Base-by-base conservation (phyloP, 78 protist species). In the Thecamonas trahens region DNA sequence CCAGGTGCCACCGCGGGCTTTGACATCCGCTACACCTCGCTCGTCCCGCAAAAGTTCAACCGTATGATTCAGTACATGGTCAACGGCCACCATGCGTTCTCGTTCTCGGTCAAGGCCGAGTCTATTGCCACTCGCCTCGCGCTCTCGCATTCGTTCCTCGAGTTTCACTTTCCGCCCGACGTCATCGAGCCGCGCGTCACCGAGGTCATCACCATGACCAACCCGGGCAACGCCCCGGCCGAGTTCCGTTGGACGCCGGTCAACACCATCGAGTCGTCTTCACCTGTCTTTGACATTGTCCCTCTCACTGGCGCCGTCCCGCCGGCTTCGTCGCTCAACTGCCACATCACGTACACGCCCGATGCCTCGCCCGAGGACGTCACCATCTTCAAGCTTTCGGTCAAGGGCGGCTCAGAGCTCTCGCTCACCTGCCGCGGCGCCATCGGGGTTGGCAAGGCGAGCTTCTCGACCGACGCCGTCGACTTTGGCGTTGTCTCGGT, bases 1-100 rank as follows among this genome's bases (percentile, higher is more conserved):
- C 67, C 89, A 1, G 72, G 64, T 6, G 68, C 40, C 24, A 66
- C 74, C 14, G 84, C 89, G 8, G 80, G 84, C 31, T 83, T 83
- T 42, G 84, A 76, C 61, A 38, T 83, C 34, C 26, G 40, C 2
- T 49, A 77, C 55, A 0, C 28, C 11, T 45, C 59, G 8, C 69
- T 6, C 7, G 22, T 18, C 5, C 53, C 54, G 26, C 28, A 20
- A 26, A 1, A 5, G 20, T 70, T 72, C 61, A 24, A 26, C 34
- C 63, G 42, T 37, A 58, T 75, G 29, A 34, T 83, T 40, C 0
- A 49, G 15, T 79, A 72, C 73, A 22, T 37, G 22, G 55, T 83
- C 73, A 83, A 83, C 59, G 84, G 67, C 37, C n/a, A 0, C 32
- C 76, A 74, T 71, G 0, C 47, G n/a, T 65, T 42, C 69, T 49